These are phyloP conservation scores for Serendipita vermifera DNA, from an alignment of 768 basidiomycete genomes.

Conservation along the genomic window DNA sequence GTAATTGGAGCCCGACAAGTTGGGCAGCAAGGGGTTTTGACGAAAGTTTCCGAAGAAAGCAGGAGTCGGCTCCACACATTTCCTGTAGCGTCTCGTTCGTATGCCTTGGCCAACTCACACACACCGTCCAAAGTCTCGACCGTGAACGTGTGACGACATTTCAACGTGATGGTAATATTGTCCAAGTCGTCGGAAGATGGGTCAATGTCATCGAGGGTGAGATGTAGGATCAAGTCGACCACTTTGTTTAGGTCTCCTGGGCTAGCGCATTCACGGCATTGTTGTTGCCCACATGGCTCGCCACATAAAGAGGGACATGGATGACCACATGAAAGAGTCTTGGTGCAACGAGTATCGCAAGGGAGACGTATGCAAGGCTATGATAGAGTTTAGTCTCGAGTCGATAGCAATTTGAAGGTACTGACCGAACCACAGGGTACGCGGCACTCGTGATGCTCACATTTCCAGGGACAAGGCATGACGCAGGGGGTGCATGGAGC, in stretches of 20 bases:
- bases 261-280: constrained; percentile 40
- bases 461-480: constrained; percentile 47
- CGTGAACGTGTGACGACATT: constrained; percentile 54
- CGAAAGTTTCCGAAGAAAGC: constrained; percentile 19
- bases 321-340: constrained; percentile 45
- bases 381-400: neutral
- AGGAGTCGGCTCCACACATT: constrained; percentile 30
- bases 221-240: constrained; percentile 48
- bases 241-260: constrained; percentile 26
- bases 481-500: constrained; percentile 49
- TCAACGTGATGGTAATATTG: constrained; percentile 45
- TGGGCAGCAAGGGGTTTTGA: constrained; percentile 44
- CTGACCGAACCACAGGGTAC: constrained; percentile 59
- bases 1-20: constrained; percentile 47
- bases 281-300: constrained; percentile 44
- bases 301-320: constrained; percentile 61
- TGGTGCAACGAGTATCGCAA: constrained; percentile 43
- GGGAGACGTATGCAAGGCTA: constrained; percentile 55
- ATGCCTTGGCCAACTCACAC: constrained; percentile 39
- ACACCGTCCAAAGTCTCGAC: constrained; percentile 57
- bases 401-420: constrained; percentile 7
- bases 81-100: constrained; percentile 25
- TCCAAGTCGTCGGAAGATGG: constrained; percentile 29
- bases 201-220: constrained; percentile 37
- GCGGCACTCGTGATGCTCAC: constrained; percentile 41